Conservation (phyloP, 257 asterid species). For the Galeopsis tetrahit region DNA sequence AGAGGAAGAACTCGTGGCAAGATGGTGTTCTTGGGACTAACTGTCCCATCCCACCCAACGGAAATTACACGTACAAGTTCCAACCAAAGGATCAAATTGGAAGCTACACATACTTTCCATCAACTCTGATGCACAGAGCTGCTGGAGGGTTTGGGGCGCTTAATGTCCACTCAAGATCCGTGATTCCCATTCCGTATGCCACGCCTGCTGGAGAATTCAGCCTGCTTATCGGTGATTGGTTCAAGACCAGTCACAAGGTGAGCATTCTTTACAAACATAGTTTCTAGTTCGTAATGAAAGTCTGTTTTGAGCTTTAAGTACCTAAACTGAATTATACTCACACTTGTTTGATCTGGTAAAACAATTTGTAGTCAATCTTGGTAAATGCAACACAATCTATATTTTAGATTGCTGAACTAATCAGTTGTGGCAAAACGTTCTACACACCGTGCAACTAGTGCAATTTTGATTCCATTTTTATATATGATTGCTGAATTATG, state of each 20-base stretch:
- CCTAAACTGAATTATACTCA: too few relatives aligned
- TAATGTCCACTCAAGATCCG: constrained; percentile 80
- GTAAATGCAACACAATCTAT: too few relatives aligned
- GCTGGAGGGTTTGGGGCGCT: constrained; percentile 92
- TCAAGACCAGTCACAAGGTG: constrained; percentile 72
- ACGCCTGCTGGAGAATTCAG: constrained; percentile 83
- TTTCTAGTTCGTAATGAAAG: background rate
- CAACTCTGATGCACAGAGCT: constrained; percentile 86
- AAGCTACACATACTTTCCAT: constrained; percentile 86
- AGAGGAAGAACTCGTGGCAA: constrained; percentile 98
- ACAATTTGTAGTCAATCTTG: too few relatives aligned
- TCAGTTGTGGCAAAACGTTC: too few relatives aligned
- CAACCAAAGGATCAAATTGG: constrained; percentile 97
- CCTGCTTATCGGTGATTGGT: constrained; percentile 93
- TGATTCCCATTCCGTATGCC: constrained; percentile 83
- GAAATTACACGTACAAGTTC: constrained; percentile 82
- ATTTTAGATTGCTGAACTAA: too few relatives aligned
- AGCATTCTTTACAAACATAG: constrained; percentile 5
- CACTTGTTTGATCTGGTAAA: too few relatives aligned
- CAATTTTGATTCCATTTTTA: too few relatives aligned
- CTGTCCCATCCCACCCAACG: constrained; percentile 81
- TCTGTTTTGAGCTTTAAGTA: background rate
- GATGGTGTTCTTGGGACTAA: constrained; percentile 96
- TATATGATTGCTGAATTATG: too few relatives aligned
- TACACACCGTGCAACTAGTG: too few relatives aligned